A percentile compares a stretch with the other conserved stretches of the same genome.
phyloP scores from a whole-genome alignment of 2,329 filamentous ascomycete species.

The Aureobasidium sp. region DNA sequence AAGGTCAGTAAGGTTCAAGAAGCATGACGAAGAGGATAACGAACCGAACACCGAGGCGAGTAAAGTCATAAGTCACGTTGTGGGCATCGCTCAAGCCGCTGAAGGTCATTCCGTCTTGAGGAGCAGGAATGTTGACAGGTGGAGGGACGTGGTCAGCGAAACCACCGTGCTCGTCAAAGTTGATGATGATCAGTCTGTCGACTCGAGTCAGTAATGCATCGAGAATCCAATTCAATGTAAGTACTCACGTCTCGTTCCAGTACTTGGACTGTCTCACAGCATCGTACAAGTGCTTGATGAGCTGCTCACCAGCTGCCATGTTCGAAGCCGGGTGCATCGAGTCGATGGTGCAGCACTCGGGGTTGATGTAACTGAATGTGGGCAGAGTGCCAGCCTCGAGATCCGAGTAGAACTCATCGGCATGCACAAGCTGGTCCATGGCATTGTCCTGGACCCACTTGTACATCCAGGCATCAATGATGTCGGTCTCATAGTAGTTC shows the following conservation, averaged over 20 bases:
- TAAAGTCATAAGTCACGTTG: conserved; percentile 34
- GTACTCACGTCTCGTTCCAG: conserved; percentile 30
- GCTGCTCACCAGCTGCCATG: conserved; percentile 33
- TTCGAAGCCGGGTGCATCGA: conserved; percentile 37
- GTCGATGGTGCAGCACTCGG: conserved; percentile 24
- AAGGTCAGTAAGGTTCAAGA: not conserved
- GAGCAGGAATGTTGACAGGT: conserved; percentile 30
- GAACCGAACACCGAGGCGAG: conserved; percentile 31
- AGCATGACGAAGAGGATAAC: not conserved
- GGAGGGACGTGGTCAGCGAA: conserved; percentile 37
- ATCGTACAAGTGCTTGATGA: conserved; percentile 39
- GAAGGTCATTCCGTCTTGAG: conserved; percentile 29
- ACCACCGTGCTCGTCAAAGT: conserved; percentile 37
- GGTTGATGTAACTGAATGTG: conserved; percentile 26
- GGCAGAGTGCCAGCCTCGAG: conserved; percentile 23
- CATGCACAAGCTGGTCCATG: conserved; percentile 28
- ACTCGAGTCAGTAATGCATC: not conserved
- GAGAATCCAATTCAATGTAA: rapidly evolving
- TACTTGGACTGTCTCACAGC: conserved; percentile 35
- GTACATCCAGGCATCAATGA: conserved; percentile 33
- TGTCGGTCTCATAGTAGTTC: conserved; percentile 38
- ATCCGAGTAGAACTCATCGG: conserved; percentile 24
- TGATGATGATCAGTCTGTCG: conserved; percentile 31
- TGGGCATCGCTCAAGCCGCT: conserved; percentile 29
- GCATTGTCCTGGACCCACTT: conserved; percentile 34